Base-by-base conservation (phyloP, 495 filamentous ascomycete genomes). In the Neurospora terricola region DNA sequence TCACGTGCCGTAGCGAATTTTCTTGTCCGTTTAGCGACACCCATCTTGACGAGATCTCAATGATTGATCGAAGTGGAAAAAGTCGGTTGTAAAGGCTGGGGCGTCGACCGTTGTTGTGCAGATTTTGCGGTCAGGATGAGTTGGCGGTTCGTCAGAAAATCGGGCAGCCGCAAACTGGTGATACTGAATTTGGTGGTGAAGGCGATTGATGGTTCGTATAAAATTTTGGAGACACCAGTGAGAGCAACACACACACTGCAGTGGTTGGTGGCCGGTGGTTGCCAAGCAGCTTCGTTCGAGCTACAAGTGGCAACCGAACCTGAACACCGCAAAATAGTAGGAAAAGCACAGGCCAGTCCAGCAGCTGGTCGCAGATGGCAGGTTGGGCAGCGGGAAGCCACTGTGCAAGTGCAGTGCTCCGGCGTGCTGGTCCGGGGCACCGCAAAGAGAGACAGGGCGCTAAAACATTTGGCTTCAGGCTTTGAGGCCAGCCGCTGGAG, bases 21-120 rank as follows among this genome's bases (percentile, higher is more conserved):
- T 75, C 78, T 79, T 42, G 76, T 80, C 34, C 72, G 70, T 71
- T 80, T 81, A 68, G 78, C 78, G 69, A 81, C 78, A 76, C 76
- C 79, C 78, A 80, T 80, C 9, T 74, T 77, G 73, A 10, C 37
- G 73, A 69, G 69, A 69, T 34, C 16, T 21, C n/a, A 30, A 38
- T 37, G 12, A 14, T 38, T 2, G 38, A 70, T 14, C 7, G 34
- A 48, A 21, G 69, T 66, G 27, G 27, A 18, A 66, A 66, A 66
- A 4, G 14, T 18, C 54, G 4, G 54, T 34, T 66, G 54, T 18
- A 16, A 4, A 62, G 18, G 14, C 9, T 0, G 6, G 27, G 27
- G 54, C 18, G 12, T 34, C 14, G 7, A 66, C 27, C 12, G 27
- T 9, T 66, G 27, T 30, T 30, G 23, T 30, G 54, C 12, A 62